These are phyloP conservation scores for Hemerocallis citrina DNA, from an alignment of 106 monocot genomes.

Conservation along the genomic window DNA sequence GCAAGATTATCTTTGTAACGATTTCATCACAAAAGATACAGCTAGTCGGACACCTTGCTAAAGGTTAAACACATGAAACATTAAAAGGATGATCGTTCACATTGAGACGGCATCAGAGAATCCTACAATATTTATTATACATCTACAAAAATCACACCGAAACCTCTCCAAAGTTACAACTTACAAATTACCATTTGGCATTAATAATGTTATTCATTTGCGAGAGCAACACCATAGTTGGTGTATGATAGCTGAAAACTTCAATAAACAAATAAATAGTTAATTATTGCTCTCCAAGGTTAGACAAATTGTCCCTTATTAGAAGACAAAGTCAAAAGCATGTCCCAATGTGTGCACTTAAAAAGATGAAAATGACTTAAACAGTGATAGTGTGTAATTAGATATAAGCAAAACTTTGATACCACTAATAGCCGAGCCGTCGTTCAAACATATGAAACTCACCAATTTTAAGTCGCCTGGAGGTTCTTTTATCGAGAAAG, in stretches of 20 bases:
- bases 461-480: conserved; percentile 50
- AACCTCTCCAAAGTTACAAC: no score
- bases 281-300: not conserved
- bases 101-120: no score
- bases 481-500: conserved; percentile 55
- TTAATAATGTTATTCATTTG: no score
- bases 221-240: not conserved
- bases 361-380: not conserved
- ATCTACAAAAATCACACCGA: no score
- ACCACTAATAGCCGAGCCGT: not conserved
- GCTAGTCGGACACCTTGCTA: not conserved
- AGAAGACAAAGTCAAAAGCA: not conserved
- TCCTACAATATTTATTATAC: no score
- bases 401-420: not conserved
- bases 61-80: not conserved
- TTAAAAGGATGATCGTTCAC: not conserved
- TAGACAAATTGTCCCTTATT: not conserved
- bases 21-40: not conserved
- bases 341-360: not conserved
- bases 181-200: no score
- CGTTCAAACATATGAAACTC: conserved; percentile 4
- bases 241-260: no score
- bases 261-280: no score
- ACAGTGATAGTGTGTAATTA: not conserved
- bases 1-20: no score